Conservation (phyloP, 768 basidiomycete genomes). For the Mycena crocata region DNA sequence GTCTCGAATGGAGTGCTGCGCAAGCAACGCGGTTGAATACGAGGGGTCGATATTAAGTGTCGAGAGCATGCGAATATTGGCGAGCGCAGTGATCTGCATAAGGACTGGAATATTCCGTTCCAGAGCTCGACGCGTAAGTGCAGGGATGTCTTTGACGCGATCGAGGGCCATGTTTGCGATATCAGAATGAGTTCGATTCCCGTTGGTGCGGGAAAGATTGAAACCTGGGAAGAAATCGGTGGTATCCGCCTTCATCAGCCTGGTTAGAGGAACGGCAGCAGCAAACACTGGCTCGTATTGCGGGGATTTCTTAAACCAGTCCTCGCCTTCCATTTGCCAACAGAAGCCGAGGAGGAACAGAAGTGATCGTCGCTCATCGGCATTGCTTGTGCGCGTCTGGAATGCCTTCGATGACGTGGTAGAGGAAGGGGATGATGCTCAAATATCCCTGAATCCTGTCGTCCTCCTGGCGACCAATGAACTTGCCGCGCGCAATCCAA, state of each 20-base stretch:
- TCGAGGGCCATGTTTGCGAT: background rate
- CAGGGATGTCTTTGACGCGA: background rate
- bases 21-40: background rate
- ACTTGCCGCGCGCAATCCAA: background rate
- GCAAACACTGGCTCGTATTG: background rate
- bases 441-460: background rate
- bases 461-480: background rate
- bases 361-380: background rate
- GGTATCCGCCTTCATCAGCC: background rate
- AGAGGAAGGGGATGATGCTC: background rate
- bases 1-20: conserved; percentile 6
- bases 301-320: background rate
- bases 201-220: background rate
- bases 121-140: too few species aligned
- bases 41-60: background rate
- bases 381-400: background rate
- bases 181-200: background rate
- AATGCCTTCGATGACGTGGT: background rate
- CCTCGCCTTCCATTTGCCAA: background rate
- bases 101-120: too few species aligned
- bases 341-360: background rate
- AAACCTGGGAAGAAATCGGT: background rate
- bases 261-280: background rate
- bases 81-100: too few species aligned
- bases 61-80: background rate